Evolutionary conservation across 2,329 filamentous ascomycete species (phyloP).

Genomic region (Penicillium freii): DNA sequence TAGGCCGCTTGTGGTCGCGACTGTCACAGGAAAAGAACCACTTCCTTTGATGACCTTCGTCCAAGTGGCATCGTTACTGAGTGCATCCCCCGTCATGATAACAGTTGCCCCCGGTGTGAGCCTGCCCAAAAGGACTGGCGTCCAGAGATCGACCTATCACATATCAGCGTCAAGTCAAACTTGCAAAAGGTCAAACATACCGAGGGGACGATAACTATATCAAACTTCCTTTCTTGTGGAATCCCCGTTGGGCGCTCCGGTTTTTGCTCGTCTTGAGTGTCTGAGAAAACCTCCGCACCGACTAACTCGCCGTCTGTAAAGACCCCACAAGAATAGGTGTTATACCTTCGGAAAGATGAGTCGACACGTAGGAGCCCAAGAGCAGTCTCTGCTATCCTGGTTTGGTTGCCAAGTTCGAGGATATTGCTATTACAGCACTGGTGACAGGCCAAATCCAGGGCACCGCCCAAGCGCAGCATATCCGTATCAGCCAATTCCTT

Average conservation of each 20-base stretch:
- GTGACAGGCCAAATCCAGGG: background rate
- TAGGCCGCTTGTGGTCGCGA: background rate
- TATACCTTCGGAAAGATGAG: background rate
- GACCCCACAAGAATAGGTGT: background rate
- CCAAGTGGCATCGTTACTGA: background rate
- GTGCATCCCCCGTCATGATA: background rate
- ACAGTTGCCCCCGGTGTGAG: background rate
- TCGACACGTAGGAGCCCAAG: background rate
- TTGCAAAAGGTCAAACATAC: background rate
- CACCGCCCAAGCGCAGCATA: background rate
- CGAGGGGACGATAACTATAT: background rate
- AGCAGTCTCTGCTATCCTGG: background rate
- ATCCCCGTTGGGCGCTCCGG: background rate
- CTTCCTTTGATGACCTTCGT: background rate
- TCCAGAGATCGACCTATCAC: background rate
- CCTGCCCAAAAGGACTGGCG: background rate
- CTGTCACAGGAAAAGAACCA: background rate
- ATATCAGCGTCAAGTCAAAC: background rate
- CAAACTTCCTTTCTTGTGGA: background rate
- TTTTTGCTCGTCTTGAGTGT: background rate
- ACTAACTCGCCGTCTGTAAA: background rate
- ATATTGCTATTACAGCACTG: background rate
- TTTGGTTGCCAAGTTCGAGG: background rate
- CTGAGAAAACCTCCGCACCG: background rate
- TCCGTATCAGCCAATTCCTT: background rate